Evolutionary conservation across 2,329 filamentous ascomycete genomes (phyloP).

Genomic region (Pestalotiopsis sp.): DNA sequence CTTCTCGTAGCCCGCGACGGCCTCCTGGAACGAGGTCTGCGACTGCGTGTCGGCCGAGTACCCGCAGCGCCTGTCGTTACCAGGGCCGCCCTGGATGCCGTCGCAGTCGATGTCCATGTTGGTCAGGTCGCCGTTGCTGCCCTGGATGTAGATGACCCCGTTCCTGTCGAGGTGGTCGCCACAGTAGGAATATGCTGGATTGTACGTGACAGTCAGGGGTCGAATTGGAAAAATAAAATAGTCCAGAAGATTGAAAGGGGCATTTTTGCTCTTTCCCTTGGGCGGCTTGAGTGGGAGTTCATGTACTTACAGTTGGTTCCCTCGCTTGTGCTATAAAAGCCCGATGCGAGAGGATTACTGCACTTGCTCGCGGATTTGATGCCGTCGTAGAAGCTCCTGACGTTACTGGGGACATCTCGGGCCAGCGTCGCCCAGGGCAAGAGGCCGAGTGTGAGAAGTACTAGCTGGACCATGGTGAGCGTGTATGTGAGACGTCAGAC

Average conservation of each 20-base stretch:
- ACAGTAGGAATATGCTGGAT: conserved; percentile 39
- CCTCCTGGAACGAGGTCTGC: conserved; percentile 44
- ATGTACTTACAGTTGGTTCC: conserved; percentile 3
- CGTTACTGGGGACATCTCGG: conserved; percentile 23
- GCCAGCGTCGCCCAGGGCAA: neutral
- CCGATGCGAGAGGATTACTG: conserved; percentile 28
- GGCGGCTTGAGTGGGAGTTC: too few species aligned
- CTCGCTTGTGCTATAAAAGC: conserved; percentile 28
- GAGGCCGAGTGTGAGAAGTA: neutral
- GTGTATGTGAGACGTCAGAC: neutral
- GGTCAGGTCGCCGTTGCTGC: conserved; percentile 38
- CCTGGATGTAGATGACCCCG: conserved; percentile 46
- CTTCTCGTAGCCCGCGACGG: conserved; percentile 33
- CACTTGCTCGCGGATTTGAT: conserved; percentile 29
- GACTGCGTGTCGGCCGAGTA: conserved; percentile 30
- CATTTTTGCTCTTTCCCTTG: neutral
- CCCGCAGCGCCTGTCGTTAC: neutral
- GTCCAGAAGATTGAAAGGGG: neutral
- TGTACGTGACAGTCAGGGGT: neutral
- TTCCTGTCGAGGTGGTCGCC: conserved; percentile 37
- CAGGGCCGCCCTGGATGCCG: neutral
- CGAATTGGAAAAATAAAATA: neutral
- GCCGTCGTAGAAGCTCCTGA: conserved; percentile 30
- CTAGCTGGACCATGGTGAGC: neutral
- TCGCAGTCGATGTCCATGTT: conserved; percentile 60